These are phyloP conservation scores for Pythium chondricola DNA, from an alignment of 352 stramenopile species.

Conservation along the genomic window DNA sequence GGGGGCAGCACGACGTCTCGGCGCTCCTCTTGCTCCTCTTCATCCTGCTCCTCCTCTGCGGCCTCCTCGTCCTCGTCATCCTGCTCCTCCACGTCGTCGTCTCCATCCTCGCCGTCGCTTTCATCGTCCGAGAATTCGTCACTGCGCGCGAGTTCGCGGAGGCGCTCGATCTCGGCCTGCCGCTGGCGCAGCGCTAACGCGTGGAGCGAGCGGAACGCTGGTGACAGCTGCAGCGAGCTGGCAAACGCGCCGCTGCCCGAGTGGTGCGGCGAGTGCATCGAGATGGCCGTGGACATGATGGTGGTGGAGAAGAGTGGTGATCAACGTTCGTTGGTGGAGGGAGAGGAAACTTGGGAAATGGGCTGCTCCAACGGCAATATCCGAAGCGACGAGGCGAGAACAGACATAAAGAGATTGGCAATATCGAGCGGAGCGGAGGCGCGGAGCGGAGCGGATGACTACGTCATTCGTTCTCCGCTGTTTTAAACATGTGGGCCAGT, in stretches of 20 bases:
- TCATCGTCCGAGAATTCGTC: slow-evolving; percentile 82
- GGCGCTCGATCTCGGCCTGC: slow-evolving; percentile 49
- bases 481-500: too few relatives aligned
- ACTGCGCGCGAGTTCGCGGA: slow-evolving; percentile 62
- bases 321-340: neutral
- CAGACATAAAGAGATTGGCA: neutral
- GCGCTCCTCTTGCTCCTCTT: neutral
- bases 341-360: slow-evolving; percentile 25
- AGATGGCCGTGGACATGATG: slow-evolving; percentile 48
- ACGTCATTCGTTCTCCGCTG: slow-evolving; percentile 8
- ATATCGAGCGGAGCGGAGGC: neutral
- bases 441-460: neutral
- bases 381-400: neutral
- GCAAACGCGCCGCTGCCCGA: slow-evolving; percentile 20
- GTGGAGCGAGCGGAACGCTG: slow-evolving; percentile 42
- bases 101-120: slow-evolving; percentile 62
- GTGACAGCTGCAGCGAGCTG: slow-evolving; percentile 33
- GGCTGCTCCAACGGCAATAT: slow-evolving; percentile 8
- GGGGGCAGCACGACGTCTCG: neutral
- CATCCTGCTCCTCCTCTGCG: neutral
- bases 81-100: slow-evolving; percentile 27
- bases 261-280: slow-evolving; percentile 35
- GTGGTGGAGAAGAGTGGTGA: neutral
- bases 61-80: slow-evolving; percentile 24
- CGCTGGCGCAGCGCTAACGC: slow-evolving; percentile 38